Percentiles rank a stretch among this genome's conserved stretches.
These are phyloP conservation scores for Rosa lucieae DNA, from an alignment of 306 rosid genomes.

Conservation along the genomic window DNA sequence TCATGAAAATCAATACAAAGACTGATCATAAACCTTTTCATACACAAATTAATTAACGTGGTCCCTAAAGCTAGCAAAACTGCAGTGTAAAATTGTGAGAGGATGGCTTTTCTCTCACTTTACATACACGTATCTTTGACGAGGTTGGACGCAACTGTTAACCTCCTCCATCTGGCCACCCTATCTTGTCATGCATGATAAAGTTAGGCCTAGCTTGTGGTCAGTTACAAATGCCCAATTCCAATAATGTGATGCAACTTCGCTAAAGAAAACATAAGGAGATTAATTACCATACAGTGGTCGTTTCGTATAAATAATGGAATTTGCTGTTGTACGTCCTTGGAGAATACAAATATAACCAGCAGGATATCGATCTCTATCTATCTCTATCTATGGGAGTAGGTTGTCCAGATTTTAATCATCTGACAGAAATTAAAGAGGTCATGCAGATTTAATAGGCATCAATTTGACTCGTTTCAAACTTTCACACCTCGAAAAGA, in stretches of 20 bases:
- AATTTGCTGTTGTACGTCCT: not conserved
- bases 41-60: not conserved
- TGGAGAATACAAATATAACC: not conserved
- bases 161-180: not conserved
- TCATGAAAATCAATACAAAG: not conserved
- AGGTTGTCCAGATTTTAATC: not conserved
- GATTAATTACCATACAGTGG: not conserved
- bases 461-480: not conserved
- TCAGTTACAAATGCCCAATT: not conserved
- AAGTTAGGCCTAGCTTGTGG: not conserved
- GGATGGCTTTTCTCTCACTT: not conserved
- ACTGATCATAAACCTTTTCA: not conserved
- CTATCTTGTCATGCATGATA: not conserved
- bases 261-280: not conserved
- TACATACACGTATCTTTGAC: not conserved
- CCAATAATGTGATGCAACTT: not conserved
- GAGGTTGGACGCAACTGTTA: slow-evolving; percentile 3
- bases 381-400: not conserved
- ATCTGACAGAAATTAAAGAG: not conserved
- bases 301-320: not conserved
- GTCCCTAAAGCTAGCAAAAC: not conserved
- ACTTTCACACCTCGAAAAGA: not conserved
- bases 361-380: not conserved
- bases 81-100: not conserved
- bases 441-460: not conserved